Base-by-base conservation (phyloP, 176 grass and related monocot species). In the Alloteropsis semialata region DNA sequence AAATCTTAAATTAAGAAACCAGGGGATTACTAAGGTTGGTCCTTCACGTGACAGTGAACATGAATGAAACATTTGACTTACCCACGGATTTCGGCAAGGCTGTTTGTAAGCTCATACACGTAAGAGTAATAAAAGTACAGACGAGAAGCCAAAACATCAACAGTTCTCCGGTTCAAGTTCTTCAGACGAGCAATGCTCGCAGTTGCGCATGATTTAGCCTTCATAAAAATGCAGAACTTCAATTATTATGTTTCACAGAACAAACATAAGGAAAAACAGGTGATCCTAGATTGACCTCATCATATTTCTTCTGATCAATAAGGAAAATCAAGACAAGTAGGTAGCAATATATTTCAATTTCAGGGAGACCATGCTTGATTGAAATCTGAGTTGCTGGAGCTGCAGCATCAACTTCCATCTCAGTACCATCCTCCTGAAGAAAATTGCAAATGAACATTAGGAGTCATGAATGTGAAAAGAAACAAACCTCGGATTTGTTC, bases 291-390 rank as follows among this genome's bases (percentile, higher is more conserved):
- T 16, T 5, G 78, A 94, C 94, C 89, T 88, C 89, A 61, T 97
- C 65, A 4, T 92, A 97, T 83, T 82, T 89, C 75, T 97, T 94
- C 82, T 97, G 77, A 39, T 94, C 89, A 65, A 97, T 88, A 32
- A 97, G 91, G 61, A 94, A 97, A 80, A 97, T 89, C 56, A 94
- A 59, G 46, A 94, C 89, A 73, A 94, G 87, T 74, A 97, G 84
- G 85, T 92, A 97, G 66, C 94, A 97, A 72, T 87, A 97, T 46
- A 94, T 92, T 84, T 97, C 91, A 87, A 97, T 88, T 69, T 97
- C 94, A 68, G 91, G 94, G 44, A 97, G 69, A 22, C 83, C 69
- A 54, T 94, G 87, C 43, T 97, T 97, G 41, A 69, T 69, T 21
- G 87, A 53, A 92, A 82, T 85, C 83, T 94, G 91, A 62, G 34